Percentiles rank a stretch among this genome's conserved stretches.
phyloP scores from a whole-genome alignment of 2,329 filamentous ascomycete species.

The Aspergillus persii region DNA sequence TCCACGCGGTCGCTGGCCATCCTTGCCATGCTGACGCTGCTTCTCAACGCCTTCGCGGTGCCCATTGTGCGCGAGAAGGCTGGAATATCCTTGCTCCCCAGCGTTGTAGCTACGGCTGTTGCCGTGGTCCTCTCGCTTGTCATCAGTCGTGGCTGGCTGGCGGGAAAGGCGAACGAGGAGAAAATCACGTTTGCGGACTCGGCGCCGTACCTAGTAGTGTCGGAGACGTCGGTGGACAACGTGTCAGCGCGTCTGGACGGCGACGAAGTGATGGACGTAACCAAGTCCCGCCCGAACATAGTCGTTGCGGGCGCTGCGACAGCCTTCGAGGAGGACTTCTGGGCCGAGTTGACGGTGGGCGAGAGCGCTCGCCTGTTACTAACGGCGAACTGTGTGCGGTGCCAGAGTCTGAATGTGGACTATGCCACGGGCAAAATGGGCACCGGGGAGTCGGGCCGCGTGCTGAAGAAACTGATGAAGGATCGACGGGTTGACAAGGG shows the following conservation, averaged over 20 bases:
- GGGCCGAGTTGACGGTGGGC: conserved; percentile 58
- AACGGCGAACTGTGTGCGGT: conserved; percentile 69
- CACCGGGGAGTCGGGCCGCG: conserved; percentile 55
- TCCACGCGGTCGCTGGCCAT: conserved; percentile 1
- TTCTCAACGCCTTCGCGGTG: conserved; percentile 7
- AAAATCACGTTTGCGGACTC: conserved; percentile 33
- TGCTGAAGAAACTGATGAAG: conserved; percentile 68
- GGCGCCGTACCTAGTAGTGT: conserved; percentile 67
- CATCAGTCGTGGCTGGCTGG: not conserved
- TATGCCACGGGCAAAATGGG: conserved; percentile 62
- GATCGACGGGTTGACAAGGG: conserved; percentile 71
- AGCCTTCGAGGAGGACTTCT: conserved; percentile 70
- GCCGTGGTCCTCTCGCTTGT: conserved; percentile 6
- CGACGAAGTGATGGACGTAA: conserved; percentile 57
- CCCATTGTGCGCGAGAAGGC: not conserved
- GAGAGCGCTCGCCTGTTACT: conserved; percentile 49
- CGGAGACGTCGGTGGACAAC: conserved; percentile 66
- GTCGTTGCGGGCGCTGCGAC: conserved; percentile 59
- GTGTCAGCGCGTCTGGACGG: conserved; percentile 58
- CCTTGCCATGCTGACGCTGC: conserved; percentile 7
- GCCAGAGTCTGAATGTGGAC: conserved; percentile 69
- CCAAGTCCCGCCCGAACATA: conserved; percentile 71
- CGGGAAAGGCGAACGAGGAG: conserved; percentile 14
- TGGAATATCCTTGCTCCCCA: not conserved
- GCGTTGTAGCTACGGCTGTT: conserved; percentile 3